Evolutionary conservation across 257 asterid species (phyloP), one percentile per base, ranked within the genome.

Genomic region (Jacaranda mimosifolia): DNA sequence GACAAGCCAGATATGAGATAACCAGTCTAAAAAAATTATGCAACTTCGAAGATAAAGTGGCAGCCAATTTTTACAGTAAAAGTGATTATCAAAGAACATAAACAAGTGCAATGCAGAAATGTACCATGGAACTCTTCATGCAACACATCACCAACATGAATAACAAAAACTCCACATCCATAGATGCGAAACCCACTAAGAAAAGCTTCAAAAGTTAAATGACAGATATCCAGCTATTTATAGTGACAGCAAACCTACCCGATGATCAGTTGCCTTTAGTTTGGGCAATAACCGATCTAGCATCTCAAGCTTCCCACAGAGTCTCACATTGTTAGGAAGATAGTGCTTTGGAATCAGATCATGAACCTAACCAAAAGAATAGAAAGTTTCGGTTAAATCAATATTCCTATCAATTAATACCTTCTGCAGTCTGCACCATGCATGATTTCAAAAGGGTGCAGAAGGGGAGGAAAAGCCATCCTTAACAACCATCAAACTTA

Each of bases 281-380:
- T 96, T 96, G 74, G 99, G 99, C 75, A 96, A 83, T 79, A 96
- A 80, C 35, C 99, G 88, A 85, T 96, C 99, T 74, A 96, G 82
- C 95, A 96, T 92, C 94, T 96, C 99, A 86, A 96, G 99, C 92
- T 96, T 96, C 87, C 99, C 99, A 83, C 99, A 96, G 36, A 96
- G 94, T 75, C 99, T 91, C 79, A 96, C 82, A 73, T 91, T 3
- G 69, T 79, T 87, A 19, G 99, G 99, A 79, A 96, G 92, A 85
- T 91, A 91, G 86, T 96, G 99, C 79, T 83, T 89, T 26, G 99
- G 99, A 82, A 96, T 86, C 59, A 79, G 86, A 52, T 91, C 97
- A 68, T 96, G 97, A 86, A 96, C 97, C 99, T 96, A 79, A 75
- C 8, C 65, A 78, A 68, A 65, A 73, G 14, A 66, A n/a, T 63